phyloP scores from a whole-genome alignment of 495 filamentous ascomycete genomes.

The Jackrogersella minutella region DNA sequence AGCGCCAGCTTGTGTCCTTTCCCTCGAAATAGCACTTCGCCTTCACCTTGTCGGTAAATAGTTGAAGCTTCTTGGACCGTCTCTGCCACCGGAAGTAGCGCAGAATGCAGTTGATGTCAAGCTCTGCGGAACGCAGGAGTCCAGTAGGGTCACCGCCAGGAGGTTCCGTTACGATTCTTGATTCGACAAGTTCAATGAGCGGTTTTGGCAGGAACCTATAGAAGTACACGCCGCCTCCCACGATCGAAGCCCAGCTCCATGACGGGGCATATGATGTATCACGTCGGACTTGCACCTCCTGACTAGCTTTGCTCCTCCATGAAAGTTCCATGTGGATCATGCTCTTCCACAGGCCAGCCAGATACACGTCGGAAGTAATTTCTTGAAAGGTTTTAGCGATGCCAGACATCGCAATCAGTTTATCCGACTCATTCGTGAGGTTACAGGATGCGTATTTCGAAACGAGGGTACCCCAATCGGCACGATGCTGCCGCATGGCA shows the following conservation, averaged over 20 bases:
- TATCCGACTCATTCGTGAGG: background rate
- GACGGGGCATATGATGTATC: background rate
- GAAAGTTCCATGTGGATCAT: background rate
- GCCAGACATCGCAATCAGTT: background rate
- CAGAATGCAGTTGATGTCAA: constrained; percentile 2
- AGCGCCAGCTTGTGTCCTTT: no score
- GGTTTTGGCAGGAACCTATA: background rate
- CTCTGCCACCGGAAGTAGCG: background rate
- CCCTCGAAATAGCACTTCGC: background rate
- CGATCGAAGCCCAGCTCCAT: background rate
- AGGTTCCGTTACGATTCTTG: background rate
- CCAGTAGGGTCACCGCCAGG: background rate
- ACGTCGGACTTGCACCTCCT: background rate
- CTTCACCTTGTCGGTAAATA: background rate
- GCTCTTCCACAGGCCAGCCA: background rate
- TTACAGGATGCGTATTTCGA: background rate
- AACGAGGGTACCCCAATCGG: background rate
- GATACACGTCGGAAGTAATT: background rate
- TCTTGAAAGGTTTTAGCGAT: background rate
- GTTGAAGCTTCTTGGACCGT: background rate
- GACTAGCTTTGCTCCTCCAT: background rate
- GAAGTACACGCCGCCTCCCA: background rate
- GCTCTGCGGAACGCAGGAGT: constrained; percentile 4
- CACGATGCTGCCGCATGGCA: no score
- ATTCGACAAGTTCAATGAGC: background rate